phyloP scores from a whole-genome alignment of 768 basidiomycete genomes.

The Agrocybe pediades region DNA sequence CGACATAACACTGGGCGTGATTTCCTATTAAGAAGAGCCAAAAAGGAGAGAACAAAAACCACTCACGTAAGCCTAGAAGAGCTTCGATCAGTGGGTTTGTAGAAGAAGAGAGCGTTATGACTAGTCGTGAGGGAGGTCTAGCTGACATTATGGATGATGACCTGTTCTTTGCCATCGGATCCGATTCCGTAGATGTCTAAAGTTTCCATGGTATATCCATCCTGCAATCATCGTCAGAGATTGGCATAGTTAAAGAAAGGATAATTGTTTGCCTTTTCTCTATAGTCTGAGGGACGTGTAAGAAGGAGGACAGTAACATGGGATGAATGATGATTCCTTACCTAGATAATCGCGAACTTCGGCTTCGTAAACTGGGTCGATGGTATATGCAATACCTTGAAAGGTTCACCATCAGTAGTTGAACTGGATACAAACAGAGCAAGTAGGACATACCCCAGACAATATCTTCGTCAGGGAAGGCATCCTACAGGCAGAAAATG shows the following conservation, averaged over 20 bases:
- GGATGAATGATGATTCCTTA: slow-evolving; percentile 30
- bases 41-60: not conserved
- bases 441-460: slow-evolving; percentile 70
- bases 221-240: slow-evolving; percentile 41
- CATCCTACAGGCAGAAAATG: slow-evolving; percentile 43
- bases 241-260: not conserved
- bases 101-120: slow-evolving; percentile 3
- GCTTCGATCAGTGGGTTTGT: not conserved
- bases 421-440: not conserved
- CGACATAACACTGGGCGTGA: slow-evolving; percentile 77
- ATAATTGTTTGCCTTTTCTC: slow-evolving; percentile 66
- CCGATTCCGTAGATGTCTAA: slow-evolving; percentile 71
- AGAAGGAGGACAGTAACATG: too few relatives aligned
- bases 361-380: slow-evolving; percentile 71
- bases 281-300: slow-evolving; percentile 79
- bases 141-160: slow-evolving; percentile 58
- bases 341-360: slow-evolving; percentile 88
- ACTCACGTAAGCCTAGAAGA: slow-evolving; percentile 53
- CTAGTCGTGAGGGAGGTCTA: not conserved
- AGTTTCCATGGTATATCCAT: slow-evolving; percentile 86
- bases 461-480: slow-evolving; percentile 70
- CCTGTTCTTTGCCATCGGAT: slow-evolving; percentile 50
- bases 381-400: slow-evolving; percentile 82
- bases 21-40: not conserved
- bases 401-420: too few relatives aligned